Base-by-base conservation (phyloP, 2,329 filamentous ascomycete genomes). In the Cercospora canescens region DNA sequence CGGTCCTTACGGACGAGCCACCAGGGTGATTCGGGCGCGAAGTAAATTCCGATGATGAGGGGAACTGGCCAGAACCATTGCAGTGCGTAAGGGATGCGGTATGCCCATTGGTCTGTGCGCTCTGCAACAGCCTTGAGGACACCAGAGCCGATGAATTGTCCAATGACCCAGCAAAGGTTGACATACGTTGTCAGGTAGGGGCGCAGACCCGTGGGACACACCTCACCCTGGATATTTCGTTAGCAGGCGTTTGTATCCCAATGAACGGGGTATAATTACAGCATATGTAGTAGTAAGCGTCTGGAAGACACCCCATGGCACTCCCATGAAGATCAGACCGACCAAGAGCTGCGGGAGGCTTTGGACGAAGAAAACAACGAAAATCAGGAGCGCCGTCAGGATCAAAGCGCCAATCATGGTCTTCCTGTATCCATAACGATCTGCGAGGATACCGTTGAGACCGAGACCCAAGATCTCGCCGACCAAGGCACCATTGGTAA, bases 381-480 rank as follows among this genome's bases (percentile, higher is more conserved):
- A 80, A 39, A 88, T 87, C 72, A 89, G 89, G 32, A 81, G 67
- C 24, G 83, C 75, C 77, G 77, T 89, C 77, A 70, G 83, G 34
- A 82, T 72, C 58, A 91, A 81, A 30, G 86, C 87, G 21, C 73
- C 80, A 63, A 91, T 85, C 68, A 91, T 84, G 18, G 87, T 89
- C 73, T 85, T 71, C 26, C 71, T 69, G 41, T 72, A 75, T 7
- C 76, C 76, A 34, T 69, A 73, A 6, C 66, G 63, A 76, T 91
- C 88, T n/a, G 88, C 87, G 57, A 90, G 77, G 76, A 83, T 88
- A 50, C 89, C 89, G 74, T 90, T 90, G 75, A 90, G 81, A 70
- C 89, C 79, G 55, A 91, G 81, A 18, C 89, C 89, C 63, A 91
- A 83, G 62, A 92, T 87, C 73, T 89, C 76, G 62, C 72, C 72